Conservation (phyloP, 257 asterid species). For the Petrea volubilis region DNA sequence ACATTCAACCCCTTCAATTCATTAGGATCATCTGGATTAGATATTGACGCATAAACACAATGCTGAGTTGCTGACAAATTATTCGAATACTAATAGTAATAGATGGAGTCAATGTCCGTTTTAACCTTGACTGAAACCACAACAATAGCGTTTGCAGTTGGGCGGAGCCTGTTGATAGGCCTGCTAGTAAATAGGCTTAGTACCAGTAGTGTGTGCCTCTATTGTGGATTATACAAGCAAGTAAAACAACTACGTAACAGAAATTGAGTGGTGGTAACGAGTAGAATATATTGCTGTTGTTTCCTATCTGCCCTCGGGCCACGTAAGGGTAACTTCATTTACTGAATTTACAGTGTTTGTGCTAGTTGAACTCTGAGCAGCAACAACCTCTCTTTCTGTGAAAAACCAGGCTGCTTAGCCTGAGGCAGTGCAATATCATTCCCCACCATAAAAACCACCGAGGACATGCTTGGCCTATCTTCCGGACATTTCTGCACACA, state of each 20-base stretch:
- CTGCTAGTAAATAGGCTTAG: neutral
- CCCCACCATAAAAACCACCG: constrained; percentile 28
- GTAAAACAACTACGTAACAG: no score
- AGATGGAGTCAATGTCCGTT: neutral
- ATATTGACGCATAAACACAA: neutral
- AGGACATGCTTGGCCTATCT: constrained; percentile 36
- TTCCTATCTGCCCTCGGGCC: neutral
- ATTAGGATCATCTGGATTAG: no score
- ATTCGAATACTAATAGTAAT: no score
- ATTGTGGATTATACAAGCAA: neutral
- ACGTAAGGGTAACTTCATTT: constrained; percentile 1
- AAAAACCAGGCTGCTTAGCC: constrained; percentile 42
- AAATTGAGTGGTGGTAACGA: no score
- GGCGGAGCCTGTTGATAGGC: no score
- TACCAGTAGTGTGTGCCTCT: neutral
- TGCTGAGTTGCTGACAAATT: no score
- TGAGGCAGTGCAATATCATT: constrained; percentile 24
- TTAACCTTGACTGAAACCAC: no score
- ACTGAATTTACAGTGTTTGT: neutral
- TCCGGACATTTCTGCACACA: constrained; percentile 26
- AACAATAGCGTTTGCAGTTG: no score
- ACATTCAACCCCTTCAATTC: no score
- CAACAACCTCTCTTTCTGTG: constrained; percentile 11
- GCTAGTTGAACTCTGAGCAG: neutral
- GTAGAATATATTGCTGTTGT: neutral